Evolutionary conservation across 257 asterid genomes (phyloP).

Genomic region (Dorcoceras hygrometricum): DNA sequence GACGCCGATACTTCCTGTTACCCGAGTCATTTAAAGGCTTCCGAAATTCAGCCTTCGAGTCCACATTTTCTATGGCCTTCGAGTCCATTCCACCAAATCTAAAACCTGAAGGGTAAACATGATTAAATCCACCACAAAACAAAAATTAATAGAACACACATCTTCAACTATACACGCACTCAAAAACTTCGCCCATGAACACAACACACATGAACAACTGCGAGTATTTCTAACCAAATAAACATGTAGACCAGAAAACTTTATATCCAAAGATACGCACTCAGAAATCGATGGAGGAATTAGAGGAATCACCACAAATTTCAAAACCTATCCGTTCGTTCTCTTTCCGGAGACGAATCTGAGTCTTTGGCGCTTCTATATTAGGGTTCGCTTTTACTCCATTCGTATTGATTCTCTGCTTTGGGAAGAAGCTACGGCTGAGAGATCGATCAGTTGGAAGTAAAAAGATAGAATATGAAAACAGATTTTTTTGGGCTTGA

Average conservation of each 20-base stretch:
- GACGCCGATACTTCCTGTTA: conserved; percentile 79
- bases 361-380: background rate
- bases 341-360: conserved; percentile 11
- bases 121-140: background rate
- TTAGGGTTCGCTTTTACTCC: conserved; percentile 30
- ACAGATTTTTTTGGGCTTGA: too few species aligned
- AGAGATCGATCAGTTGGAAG: too few species aligned
- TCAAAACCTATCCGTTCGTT: conserved; percentile 17
- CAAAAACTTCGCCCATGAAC: background rate
- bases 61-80: conserved; percentile 39
- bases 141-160: background rate
- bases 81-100: conserved; percentile 46
- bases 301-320: conserved; percentile 15
- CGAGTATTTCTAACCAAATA: background rate
- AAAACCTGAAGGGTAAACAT: conserved; percentile 23
- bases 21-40: conserved; percentile 71
- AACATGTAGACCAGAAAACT: background rate
- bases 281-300: background rate
- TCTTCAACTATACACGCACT: background rate
- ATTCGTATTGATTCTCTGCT: conserved; percentile 3
- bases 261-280: background rate
- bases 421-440: background rate
- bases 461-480: too few species aligned
- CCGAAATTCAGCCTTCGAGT: conserved; percentile 62
- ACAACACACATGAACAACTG: conserved; percentile 10